phyloP scores from a whole-genome alignment of 148 eudicot genomes.

The Heliamphora exappendiculata region DNA sequence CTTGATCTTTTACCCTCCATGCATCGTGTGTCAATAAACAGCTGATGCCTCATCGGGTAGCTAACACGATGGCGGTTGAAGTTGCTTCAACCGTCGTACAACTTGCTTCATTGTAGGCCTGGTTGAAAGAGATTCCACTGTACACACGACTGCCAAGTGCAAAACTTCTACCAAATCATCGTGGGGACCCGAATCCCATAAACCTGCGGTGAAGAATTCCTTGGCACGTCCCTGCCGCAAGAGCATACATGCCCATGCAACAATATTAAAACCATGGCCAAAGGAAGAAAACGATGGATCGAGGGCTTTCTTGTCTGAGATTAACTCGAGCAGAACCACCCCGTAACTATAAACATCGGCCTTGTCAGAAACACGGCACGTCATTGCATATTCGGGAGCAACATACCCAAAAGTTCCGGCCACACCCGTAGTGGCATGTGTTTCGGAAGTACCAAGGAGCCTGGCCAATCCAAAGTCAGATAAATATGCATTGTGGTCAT shows the following conservation, averaged over 20 bases:
- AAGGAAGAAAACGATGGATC: constrained; percentile 43
- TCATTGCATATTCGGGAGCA: constrained; percentile 57
- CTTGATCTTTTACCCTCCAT: constrained; percentile 9
- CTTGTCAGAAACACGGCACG: constrained; percentile 54
- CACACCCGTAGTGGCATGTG: constrained; percentile 55
- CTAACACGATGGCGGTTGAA: constrained; percentile 38
- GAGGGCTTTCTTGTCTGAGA: constrained; percentile 43
- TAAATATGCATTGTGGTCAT: constrained; percentile 44
- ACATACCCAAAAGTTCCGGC: constrained; percentile 58
- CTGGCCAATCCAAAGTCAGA: constrained; percentile 53
- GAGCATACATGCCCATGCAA: constrained; percentile 45
- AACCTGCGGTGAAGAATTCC: constrained; percentile 41
- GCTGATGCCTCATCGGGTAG: background rate
- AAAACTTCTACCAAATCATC: constrained; percentile 51
- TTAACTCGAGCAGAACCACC: constrained; percentile 45
- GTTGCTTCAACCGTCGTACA: constrained; percentile 42
- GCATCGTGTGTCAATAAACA: background rate
- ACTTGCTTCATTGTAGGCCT: constrained; percentile 53
- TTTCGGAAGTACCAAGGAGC: constrained; percentile 48
- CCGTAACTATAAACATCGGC: constrained; percentile 64
- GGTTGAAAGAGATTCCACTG: constrained; percentile 41
- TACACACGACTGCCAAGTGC: constrained; percentile 46
- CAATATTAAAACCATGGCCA: constrained; percentile 50
- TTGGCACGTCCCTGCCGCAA: constrained; percentile 45
- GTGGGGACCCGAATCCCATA: constrained; percentile 52